Evolutionary conservation across 2,329 filamentous ascomycete genomes (phyloP), one percentile per base, ranked within the genome.

Genomic region (Sclerotinia sclerotiorum): DNA sequence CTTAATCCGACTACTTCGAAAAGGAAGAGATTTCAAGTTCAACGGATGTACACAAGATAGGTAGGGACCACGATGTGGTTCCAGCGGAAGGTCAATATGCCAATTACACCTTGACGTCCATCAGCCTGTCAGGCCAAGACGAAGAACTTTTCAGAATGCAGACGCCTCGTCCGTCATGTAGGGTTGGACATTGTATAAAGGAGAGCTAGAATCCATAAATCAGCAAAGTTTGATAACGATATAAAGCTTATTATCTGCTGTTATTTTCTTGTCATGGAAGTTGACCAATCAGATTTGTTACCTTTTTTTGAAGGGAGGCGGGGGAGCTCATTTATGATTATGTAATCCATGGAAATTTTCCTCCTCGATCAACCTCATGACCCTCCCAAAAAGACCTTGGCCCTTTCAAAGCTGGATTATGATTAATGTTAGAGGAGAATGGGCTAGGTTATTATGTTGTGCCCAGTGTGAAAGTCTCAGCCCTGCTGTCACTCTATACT

Each of bases 71-170:
- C 35, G 7, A 35, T 35, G 35, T 35, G 35, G 35, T 35, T 35
- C 35, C 35, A 35, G 21, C 54, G 29, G 29, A 15, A 56, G 54
- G 29, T 7, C 29, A n/a, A 35, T n/a, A 35, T 56, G 54, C 54
- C 10, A 56, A 35, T 15, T 7, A 15, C 19, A n/a, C 29, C 29
- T 55, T n/a, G 19, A 55, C 10, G 29, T 35, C 29, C n/a, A 15
- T 5, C 35, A 5, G 29, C n/a, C 29, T n/a, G 19, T n/a, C 19
- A 56, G 35, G 54, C 54, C 29, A 56, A 56, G 54, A 11, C 6
- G 54, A 56, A 56, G 19, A 35, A 56, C 54, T 35, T 56, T 56
- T 56, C 54, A 15, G 54, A 35, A 11, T 56, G 29, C 54, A 56
- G 54, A 56, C 29, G 10, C 19, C 29, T 56, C 3, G 29, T 35